Evolutionary conservation across 2,329 filamentous ascomycete species (phyloP), one percentile per base, ranked within the genome.

Genomic region (Claviceps digitariae): DNA sequence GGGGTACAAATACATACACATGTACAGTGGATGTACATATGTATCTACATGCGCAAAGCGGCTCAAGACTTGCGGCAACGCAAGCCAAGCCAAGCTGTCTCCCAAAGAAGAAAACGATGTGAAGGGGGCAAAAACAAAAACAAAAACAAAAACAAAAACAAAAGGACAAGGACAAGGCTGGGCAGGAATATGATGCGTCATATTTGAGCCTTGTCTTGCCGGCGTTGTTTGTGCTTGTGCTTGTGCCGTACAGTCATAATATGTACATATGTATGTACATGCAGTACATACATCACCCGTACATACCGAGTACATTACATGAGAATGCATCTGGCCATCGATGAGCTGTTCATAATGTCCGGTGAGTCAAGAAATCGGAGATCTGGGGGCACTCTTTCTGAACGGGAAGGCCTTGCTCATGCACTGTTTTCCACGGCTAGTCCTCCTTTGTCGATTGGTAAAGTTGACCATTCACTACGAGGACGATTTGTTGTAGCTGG

Each of bases 121-220:
- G n/a, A 20, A 17, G 25, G 38, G 8, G n/a, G 9, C n/a, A 41
- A 2, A 41, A 8, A 41, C 2, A 40, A 5, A n/a, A 5, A n/a
- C 3, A 21, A 43, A 10, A 46, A 27, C 2, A 8, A 31, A 31
- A 5, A 23, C 5, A 43, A 21, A 21, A 20, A 20, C 1, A 21
- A 21, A 47, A 45, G 27, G 5, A 46, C 44, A 48, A 17, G 8
- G 23, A 40, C 34, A 40, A 6, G 31, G 34, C 47, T 40, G 34
- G 34, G 13, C 13, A 40, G 9, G 34, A 49, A 40, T 40, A 20
- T 52, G 44, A 48, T n/a, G 51, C 51, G 23, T 52, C 51, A 52
- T 47, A 52, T 48, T 48, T 48, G 13, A 6, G 20, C 15, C n/a
- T 31, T 41, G 29, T 31, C n/a, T 49, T 25, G 34, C 47, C 40